Conservation (phyloP, 1,284 basidiomycete species). For the Papiliotrema fonsecae region DNA sequence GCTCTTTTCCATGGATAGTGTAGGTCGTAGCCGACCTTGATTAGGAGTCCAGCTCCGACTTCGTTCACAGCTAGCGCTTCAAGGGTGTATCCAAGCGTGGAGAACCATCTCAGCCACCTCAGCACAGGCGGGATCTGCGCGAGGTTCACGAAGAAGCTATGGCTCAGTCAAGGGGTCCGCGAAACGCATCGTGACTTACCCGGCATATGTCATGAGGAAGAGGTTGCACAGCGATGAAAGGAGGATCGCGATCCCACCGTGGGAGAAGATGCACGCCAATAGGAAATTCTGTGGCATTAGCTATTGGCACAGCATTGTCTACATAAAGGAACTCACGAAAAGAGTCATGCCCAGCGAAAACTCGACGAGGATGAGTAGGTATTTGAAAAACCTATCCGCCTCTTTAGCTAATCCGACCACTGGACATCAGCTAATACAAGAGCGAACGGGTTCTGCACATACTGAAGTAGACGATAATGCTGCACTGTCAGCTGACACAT, state of each 20-base stretch:
- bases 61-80: slow-evolving; percentile 85
- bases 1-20: not conserved
- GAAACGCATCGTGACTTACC: slow-evolving; percentile 39
- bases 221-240: slow-evolving; percentile 68
- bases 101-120: slow-evolving; percentile 73
- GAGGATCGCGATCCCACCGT: slow-evolving; percentile 82
- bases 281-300: slow-evolving; percentile 69
- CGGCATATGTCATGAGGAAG: slow-evolving; percentile 74
- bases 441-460: not conserved
- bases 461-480: slow-evolving; percentile 68
- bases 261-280: slow-evolving; percentile 69
- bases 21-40: slow-evolving; percentile 42
- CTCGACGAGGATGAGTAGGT: slow-evolving; percentile 67
- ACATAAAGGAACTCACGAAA: slow-evolving; percentile 56
- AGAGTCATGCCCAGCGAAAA: slow-evolving; percentile 77
- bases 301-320: not conserved
- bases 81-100: slow-evolving; percentile 55
- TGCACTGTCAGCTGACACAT: slow-evolving; percentile 5
- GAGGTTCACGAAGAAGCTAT: slow-evolving; percentile 67
- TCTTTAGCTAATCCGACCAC: slow-evolving; percentile 74
- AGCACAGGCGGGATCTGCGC: slow-evolving; percentile 71
- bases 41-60: slow-evolving; percentile 75
- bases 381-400: slow-evolving; percentile 73
- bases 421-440: not conserved
- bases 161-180: slow-evolving; percentile 1